Conservation (phyloP, 441 rosid genomes). For the Gossypium gossypioides region DNA sequence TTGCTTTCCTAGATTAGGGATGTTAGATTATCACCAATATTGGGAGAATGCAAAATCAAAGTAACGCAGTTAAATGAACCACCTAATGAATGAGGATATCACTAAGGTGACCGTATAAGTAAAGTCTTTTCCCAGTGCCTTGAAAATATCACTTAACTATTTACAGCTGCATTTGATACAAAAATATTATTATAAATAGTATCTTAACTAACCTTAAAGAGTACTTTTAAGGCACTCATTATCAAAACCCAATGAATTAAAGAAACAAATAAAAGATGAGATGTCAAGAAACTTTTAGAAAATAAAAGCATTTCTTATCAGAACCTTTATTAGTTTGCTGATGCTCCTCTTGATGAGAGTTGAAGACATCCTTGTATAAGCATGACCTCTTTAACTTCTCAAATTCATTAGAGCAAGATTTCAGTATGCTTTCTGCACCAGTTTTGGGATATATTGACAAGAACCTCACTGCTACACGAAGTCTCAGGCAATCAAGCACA, state of each 20-base stretch:
- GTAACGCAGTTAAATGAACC: neutral
- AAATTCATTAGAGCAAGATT: conserved; percentile 63
- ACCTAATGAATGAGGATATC: neutral
- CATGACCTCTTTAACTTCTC: conserved; percentile 61
- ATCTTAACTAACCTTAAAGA: neutral
- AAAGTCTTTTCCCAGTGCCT: neutral
- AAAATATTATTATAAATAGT: neutral
- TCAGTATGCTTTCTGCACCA: conserved; percentile 62
- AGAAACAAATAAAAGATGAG: neutral
- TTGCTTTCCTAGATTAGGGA: neutral
- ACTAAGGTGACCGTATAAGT: neutral
- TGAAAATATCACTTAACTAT: neutral
- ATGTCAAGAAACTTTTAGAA: neutral
- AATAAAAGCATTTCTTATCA: neutral
- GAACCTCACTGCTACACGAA: conserved; percentile 68
- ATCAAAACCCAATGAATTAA: neutral
- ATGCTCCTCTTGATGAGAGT: conserved; percentile 35
- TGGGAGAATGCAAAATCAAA: neutral
- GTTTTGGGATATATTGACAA: conserved; percentile 61
- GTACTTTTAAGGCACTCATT: neutral
- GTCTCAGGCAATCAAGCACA: conserved; percentile 65
- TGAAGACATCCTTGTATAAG: conserved; percentile 34
- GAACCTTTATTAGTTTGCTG: conserved; percentile 38
- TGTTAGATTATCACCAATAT: neutral
- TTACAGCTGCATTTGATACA: neutral